phyloP scores from a whole-genome alignment of 2,329 filamentous ascomycete genomes.

The Clarireedia paspali region DNA sequence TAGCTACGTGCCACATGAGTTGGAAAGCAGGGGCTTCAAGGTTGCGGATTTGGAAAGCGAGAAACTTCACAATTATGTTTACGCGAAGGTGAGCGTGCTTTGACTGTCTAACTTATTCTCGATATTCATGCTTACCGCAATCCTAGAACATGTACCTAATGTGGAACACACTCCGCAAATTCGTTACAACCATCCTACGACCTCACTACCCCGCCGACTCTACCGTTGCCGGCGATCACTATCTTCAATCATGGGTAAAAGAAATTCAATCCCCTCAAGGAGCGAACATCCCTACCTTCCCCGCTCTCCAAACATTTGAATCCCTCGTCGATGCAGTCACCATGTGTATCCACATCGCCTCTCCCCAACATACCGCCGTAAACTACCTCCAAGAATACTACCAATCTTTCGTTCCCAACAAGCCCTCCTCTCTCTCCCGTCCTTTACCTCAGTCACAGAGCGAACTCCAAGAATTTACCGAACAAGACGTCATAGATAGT shows the following conservation, averaged over 20 bases:
- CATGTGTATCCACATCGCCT: constrained; percentile 46
- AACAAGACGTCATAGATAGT: background rate
- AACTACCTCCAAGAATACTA: constrained; percentile 47
- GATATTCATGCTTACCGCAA: background rate
- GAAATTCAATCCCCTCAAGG: background rate
- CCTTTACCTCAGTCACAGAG: background rate
- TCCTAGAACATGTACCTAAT: constrained; percentile 1
- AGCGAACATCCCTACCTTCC: background rate
- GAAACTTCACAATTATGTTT: constrained; percentile 1
- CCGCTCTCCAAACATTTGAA: background rate
- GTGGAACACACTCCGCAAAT: background rate
- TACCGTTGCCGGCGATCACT: background rate
- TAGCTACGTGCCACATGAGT: background rate
- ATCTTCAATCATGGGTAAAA: background rate
- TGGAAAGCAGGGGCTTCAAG: background rate
- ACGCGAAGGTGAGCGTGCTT: background rate
- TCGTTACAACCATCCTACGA: background rate
- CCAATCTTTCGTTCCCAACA: constrained; percentile 35
- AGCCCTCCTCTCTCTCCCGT: background rate
- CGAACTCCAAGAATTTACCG: background rate
- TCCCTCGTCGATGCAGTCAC: constrained; percentile 34
- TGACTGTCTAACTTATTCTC: background rate
- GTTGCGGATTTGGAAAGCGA: background rate
- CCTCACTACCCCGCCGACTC: background rate
- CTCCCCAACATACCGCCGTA: constrained; percentile 42